phyloP scores from a whole-genome alignment of 495 filamentous ascomycete species.

The Filosporella fistucella region DNA sequence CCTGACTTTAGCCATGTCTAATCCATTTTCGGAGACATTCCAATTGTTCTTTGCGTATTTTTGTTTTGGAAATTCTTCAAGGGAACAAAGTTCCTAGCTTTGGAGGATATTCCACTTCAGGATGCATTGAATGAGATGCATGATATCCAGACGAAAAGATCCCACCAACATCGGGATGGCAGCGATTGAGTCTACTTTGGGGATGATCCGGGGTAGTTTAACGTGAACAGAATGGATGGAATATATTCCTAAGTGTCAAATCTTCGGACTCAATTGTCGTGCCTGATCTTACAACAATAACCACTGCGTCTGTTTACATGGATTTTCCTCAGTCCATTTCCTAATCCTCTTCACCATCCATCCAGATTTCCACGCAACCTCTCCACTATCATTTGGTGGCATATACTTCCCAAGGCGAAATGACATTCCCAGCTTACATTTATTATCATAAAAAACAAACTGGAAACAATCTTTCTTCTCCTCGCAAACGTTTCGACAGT shows the following conservation, averaged over 20 bases:
- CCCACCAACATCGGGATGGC: not conserved
- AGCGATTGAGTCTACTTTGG: constrained; percentile 10
- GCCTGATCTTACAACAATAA: not conserved
- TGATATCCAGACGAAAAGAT: constrained; percentile 28
- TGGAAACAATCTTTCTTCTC: constrained; percentile 11
- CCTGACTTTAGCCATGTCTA: not conserved
- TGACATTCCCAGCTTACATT: constrained; percentile 5
- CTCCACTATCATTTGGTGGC: not conserved
- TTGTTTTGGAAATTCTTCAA: constrained; percentile 46
- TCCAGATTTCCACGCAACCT: constrained; percentile 4
- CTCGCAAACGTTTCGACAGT: constrained; percentile 7
- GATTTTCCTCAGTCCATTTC: constrained; percentile 4
- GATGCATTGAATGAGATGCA: constrained; percentile 34
- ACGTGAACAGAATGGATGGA: too few relatives aligned
- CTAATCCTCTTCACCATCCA: constrained; percentile 13
- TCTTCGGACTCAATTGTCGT: too few relatives aligned
- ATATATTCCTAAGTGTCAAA: too few relatives aligned
- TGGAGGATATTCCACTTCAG: constrained; percentile 45
- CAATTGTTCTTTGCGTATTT: constrained; percentile 44
- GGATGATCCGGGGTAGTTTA: too few relatives aligned
- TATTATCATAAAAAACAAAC: constrained; percentile 7
- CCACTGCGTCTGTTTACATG: constrained; percentile 5
- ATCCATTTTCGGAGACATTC: constrained; percentile 40
- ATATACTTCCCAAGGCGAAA: constrained; percentile 9
- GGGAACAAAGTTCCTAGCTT: constrained; percentile 45